Evolutionary conservation across 768 basidiomycete genomes (phyloP).

Genomic region (Trametes cubensis): DNA sequence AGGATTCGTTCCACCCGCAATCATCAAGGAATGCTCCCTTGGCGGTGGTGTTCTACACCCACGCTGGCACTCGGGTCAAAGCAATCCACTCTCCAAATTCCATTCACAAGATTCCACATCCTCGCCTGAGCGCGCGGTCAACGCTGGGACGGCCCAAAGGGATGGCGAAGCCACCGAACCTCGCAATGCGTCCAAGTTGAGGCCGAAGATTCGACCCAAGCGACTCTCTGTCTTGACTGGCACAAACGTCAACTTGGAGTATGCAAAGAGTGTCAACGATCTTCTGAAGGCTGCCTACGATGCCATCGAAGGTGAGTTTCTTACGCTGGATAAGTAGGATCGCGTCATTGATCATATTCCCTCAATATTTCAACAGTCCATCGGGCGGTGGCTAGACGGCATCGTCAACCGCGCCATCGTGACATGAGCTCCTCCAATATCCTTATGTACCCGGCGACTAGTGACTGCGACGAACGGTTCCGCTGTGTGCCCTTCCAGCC

Average conservation of each 20-base stretch:
- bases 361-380: neutral
- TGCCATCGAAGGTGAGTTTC: neutral
- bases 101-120: neutral
- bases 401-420: neutral
- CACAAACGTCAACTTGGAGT: neutral
- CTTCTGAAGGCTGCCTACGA: slow-evolving; percentile 1
- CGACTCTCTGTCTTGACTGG: neutral
- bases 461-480: neutral
- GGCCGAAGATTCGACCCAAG: too few species aligned
- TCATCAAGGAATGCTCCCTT: slow-evolving; percentile 4
- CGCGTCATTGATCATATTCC: too few species aligned
- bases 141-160: neutral
- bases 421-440: slow-evolving; percentile 20
- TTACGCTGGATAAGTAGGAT: too few species aligned
- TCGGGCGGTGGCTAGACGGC: slow-evolving; percentile 3
- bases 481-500: neutral
- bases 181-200: too few species aligned
- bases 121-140: neutral
- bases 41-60: too few species aligned
- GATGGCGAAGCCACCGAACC: neutral
- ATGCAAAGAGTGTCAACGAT: neutral
- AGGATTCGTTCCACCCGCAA: too few species aligned
- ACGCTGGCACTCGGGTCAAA: slow-evolving; percentile 50
- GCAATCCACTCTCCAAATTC: slow-evolving; percentile 37
- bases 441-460: slow-evolving; percentile 17